Percentiles rank a stretch among this genome's conserved stretches.
phyloP scores from a whole-genome alignment of 2,329 filamentous ascomycete genomes.

The Colletotrichum siamense region DNA sequence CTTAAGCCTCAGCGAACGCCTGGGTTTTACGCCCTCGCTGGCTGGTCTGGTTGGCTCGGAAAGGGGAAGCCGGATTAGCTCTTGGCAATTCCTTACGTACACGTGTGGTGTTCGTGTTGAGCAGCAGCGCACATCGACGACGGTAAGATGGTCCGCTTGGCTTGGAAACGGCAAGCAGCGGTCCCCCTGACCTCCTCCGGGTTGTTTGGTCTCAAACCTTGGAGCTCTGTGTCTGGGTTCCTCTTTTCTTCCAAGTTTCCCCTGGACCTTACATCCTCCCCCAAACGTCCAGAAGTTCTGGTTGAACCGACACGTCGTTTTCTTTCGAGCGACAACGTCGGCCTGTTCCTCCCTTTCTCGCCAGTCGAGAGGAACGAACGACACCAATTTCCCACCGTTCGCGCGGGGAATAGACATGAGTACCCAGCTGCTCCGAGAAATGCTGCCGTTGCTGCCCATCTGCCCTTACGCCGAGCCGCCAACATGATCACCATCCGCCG shows the following conservation, averaged over 20 bases:
- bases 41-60: not conserved
- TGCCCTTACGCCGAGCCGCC: conserved; percentile 11
- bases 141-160: not conserved
- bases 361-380: not conserved
- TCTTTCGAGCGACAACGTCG: not conserved
- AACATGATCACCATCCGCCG: conserved; percentile 24
- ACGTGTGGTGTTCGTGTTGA: not conserved
- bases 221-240: not conserved
- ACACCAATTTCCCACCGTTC: not conserved
- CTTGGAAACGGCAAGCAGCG: not conserved
- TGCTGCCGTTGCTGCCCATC: conserved; percentile 14
- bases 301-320: not conserved
- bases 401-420: conserved; percentile 10
- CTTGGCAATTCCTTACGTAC: conserved; percentile 13
- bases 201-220: not conserved
- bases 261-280: not conserved
- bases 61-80: not conserved
- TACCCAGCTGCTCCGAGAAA: conserved; percentile 9
- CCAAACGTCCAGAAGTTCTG: not conserved
- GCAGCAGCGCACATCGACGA: not conserved
- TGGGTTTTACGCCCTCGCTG: not conserved
- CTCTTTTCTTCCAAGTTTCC: conserved; percentile 5
- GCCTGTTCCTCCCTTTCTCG: not conserved
- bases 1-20: not conserved
- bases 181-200: not conserved